These are phyloP conservation scores for Trichophyton benhamiae DNA, from an alignment of 2,329 filamentous ascomycete genomes.

Conservation along the genomic window DNA sequence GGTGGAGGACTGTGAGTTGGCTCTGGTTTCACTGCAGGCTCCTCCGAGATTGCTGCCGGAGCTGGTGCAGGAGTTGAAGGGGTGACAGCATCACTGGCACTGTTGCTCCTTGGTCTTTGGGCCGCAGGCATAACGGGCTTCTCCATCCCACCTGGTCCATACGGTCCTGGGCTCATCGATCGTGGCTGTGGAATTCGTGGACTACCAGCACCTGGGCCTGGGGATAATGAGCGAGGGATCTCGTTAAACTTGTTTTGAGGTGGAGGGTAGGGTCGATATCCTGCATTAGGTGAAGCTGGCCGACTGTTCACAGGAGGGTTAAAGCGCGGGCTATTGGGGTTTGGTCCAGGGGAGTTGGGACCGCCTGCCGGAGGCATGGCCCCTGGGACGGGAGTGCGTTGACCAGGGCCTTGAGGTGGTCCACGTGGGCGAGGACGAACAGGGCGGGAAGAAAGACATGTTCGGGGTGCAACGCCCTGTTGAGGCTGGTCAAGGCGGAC, in stretches of 20 bases:
- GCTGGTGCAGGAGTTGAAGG: background rate
- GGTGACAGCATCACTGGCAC: slow-evolving; percentile 24
- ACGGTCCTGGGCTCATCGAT: slow-evolving; percentile 35
- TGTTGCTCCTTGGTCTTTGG: slow-evolving; percentile 34
- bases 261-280: slow-evolving; percentile 20
- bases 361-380: slow-evolving; percentile 19
- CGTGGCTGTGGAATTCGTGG: slow-evolving; percentile 30
- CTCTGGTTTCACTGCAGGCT: background rate
- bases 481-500: slow-evolving; percentile 78
- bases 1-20: slow-evolving; percentile 19
- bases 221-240: slow-evolving; percentile 20
- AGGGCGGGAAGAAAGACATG: slow-evolving; percentile 81
- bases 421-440: slow-evolving; percentile 64
- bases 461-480: slow-evolving; percentile 87
- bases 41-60: background rate
- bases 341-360: slow-evolving; percentile 17
- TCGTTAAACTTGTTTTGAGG: slow-evolving; percentile 14
- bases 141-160: slow-evolving; percentile 31
- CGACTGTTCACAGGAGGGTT: slow-evolving; percentile 23
- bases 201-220: slow-evolving; percentile 17
- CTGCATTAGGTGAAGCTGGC: slow-evolving; percentile 23
- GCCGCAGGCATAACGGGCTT: slow-evolving; percentile 28
- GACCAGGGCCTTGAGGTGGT: slow-evolving; percentile 23
- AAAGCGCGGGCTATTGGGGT: slow-evolving; percentile 16
- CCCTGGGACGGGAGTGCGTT: slow-evolving; percentile 22